Conservation (phyloP, 108 stramenopile species). For the Skeletonema marinoi region DNA sequence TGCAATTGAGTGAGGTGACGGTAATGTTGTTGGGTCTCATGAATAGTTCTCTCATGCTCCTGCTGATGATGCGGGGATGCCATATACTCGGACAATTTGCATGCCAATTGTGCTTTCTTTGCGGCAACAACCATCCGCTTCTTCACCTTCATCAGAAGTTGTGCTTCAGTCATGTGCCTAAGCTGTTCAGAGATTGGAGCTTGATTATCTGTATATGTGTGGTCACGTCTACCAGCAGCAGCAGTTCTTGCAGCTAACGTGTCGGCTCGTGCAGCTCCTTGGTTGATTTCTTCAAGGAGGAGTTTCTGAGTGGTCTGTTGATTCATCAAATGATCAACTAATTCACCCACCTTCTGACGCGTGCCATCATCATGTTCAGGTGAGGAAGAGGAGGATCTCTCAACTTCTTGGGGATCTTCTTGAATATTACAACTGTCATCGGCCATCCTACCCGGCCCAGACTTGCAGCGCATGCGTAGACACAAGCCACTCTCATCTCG, state of each 20-base stretch:
- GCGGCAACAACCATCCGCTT: background rate
- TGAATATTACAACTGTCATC: background rate
- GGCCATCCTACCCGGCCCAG: background rate
- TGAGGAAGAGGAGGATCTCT: background rate
- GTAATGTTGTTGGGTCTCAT: background rate
- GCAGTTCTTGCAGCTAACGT: background rate
- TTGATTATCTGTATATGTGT: background rate
- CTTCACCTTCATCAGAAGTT: background rate
- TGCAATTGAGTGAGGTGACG: background rate
- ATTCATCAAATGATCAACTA: background rate
- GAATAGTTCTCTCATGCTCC: background rate
- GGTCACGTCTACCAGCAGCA: background rate
- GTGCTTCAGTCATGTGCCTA: background rate
- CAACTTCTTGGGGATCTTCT: background rate
- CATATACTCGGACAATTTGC: background rate
- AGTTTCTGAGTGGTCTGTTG: background rate
- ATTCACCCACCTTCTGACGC: background rate
- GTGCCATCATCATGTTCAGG: background rate
- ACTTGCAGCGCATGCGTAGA: background rate
- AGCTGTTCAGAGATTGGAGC: background rate
- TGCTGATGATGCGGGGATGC: background rate
- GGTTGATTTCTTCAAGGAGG: conserved; percentile 3
- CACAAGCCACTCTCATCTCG: conserved; percentile 33
- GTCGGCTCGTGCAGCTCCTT: background rate
- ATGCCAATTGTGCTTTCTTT: background rate